Evolutionary conservation across 1,284 basidiomycete genomes (phyloP), one percentile per base, ranked within the genome.

Genomic region (Rhodotorula sp.): DNA sequence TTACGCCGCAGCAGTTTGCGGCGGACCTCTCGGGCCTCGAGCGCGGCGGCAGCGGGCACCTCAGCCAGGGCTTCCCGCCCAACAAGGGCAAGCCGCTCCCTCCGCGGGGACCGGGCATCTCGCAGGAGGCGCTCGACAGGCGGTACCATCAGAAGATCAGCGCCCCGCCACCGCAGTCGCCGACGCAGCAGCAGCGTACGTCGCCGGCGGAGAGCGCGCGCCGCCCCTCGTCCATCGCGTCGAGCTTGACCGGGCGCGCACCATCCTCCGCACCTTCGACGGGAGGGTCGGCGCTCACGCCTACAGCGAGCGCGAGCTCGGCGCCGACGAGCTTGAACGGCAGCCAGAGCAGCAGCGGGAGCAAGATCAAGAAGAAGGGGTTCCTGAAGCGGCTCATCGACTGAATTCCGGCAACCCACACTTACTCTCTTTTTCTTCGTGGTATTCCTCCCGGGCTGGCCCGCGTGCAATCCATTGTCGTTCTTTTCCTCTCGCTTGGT

Each of bases 21-120:
- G 90, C 91, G 70, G 92, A 95, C 79, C 84, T 98, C 70, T 91
- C 91, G 80, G 88, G 90, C 27, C 85, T 97, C 32, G 92, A 91
- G 66, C 83, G 91, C n/a, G 88, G 84, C 64, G 70, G 70, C 7
- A 50, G 44, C 17, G 39, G 25, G 8, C 66, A 69, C 58, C 34
- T 55, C 17, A 41, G 48, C 8, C 39, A 37, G 19, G 56, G 34
- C 19, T 70, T 66, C 50, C 53, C 63, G 46, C 50, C 63, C 4
- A n/a, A 27, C 65, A 61, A 29, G 59, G 64, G 54, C n/a, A 64
- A 64, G 32, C 59, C 60, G n/a, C 53, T 41, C 29, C 70, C 64
- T 27, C 63, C 65, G 7, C 39, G 60, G 3, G 50, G 50, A 29
- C 55, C 70, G 21, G 70, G 66, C 7, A 74, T 64, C 53, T 46